Percentiles rank a stretch among this genome's conserved stretches.
phyloP scores from a whole-genome alignment of 1,284 basidiomycete species.

The Trichosporon ovoides region DNA sequence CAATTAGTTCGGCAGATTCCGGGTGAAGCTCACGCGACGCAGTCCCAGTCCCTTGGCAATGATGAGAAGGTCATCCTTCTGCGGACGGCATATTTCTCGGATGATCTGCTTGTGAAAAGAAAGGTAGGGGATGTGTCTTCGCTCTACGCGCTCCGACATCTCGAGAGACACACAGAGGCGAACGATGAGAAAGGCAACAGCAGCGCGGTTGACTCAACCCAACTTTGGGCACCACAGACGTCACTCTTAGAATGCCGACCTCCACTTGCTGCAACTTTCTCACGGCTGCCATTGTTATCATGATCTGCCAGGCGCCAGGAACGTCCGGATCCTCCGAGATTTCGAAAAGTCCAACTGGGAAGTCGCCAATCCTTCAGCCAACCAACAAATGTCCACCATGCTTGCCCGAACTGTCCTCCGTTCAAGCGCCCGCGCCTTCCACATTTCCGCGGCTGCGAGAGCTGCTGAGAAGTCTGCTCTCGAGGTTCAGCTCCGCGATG shows the following conservation, averaged over 20 bases:
- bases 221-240: neutral
- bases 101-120: constrained; percentile 50
- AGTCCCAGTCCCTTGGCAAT: constrained; percentile 83
- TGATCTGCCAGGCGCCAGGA: neutral
- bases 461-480: constrained; percentile 20
- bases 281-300: neutral
- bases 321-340: constrained; percentile 7
- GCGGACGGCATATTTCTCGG: constrained; percentile 54
- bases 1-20: neutral
- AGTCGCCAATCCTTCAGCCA: neutral
- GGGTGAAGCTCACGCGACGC: constrained; percentile 50
- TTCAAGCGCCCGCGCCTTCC: constrained; percentile 15
- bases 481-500: constrained; percentile 35
- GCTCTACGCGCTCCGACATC: constrained; percentile 6
- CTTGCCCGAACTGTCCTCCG: constrained; percentile 15
- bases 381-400: constrained; percentile 16
- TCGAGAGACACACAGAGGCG: neutral
- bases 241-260: neutral
- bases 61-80: constrained; percentile 73
- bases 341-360: no score
- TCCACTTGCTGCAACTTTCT: neutral
- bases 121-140: constrained; percentile 48
- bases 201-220: constrained; percentile 5
- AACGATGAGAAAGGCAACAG: neutral
- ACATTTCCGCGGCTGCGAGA: constrained; percentile 17